phyloP scores from a whole-genome alignment of 768 basidiomycete species.

The Dentipellis sp. region DNA sequence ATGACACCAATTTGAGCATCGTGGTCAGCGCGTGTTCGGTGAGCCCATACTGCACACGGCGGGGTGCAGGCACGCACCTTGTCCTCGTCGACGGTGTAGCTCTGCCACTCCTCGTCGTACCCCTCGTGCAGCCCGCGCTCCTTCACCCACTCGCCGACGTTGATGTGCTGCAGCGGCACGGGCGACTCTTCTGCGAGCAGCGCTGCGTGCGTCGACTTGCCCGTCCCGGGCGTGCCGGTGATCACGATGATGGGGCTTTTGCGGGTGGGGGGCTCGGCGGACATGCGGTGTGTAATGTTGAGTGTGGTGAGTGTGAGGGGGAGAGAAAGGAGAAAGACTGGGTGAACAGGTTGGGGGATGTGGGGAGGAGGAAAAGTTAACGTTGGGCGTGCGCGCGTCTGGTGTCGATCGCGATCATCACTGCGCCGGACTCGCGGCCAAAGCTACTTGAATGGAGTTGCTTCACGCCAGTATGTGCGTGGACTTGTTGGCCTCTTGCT shows the following conservation, averaged over 20 bases:
- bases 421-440: no score
- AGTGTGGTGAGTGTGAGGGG: no score
- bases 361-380: no score
- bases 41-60: not conserved
- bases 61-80: conserved; percentile 44
- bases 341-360: no score
- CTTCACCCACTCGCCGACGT: conserved; percentile 87
- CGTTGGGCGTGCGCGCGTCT: no score
- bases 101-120: conserved; percentile 93
- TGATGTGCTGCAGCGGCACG: conserved; percentile 69
- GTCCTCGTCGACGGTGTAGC: conserved; percentile 92
- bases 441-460: no score
- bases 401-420: no score
- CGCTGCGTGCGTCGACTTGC: conserved; percentile 89
- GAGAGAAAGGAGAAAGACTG: no score
- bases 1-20: not conserved
- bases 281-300: not conserved
- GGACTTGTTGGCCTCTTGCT: no score
- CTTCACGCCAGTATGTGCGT: no score
- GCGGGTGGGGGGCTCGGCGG: conserved; percentile 6
- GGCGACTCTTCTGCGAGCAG: conserved; percentile 69
- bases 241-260: conserved; percentile 66
- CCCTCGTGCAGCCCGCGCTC: conserved; percentile 71
- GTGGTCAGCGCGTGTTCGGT: not conserved
- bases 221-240: conserved; percentile 92